Base-by-base conservation (phyloP, 495 filamentous ascomycete genomes). In the Trypethelium eluteriae region DNA sequence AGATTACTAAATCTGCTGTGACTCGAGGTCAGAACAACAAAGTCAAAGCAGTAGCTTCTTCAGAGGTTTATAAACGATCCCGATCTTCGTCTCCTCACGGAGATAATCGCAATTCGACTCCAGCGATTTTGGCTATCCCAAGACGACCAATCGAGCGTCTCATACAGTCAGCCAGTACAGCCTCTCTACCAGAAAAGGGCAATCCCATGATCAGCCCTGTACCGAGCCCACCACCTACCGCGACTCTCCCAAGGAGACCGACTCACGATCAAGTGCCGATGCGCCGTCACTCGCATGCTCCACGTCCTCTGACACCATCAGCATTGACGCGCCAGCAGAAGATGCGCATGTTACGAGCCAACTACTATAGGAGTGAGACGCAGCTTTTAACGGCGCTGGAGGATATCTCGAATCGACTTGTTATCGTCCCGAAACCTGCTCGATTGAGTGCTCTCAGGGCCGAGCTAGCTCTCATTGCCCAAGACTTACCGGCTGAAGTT, bases 321-420 rank as follows among this genome's bases (percentile, higher is more conserved):
- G 77, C 84, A 12, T 75, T 90, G 75, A 81, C 80, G 18, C 68
- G 68, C 14, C 71, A 72, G 3, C 85, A 88, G 73, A 89, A 86
- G 72, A 79, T 81, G 46, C 83, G 83, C 64, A 75, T 89, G 44
- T 74, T 91, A 62, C 78, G 86, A 65, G 83, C 89, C 66, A 89
- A 91, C 72, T 91, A 91, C 68, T 91, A 89, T 71, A 81, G 87
- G 6, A 86, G 83, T 64, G 82, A 91, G 73, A 90, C 86, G 1
- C 86, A 87, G 63, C 89, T 91, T 72, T 70, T 91, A 46, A 82
- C 83, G 9, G 89, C 88, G 16, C 79, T 91, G 10, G 88, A 90
- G 71, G 86, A 87, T 72, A 91, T 91, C 65, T 91, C 88, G 11
- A 89, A 89, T 72, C 85, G 87, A 35, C 77, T 91, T 63, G 86